Conservation (phyloP, 805 yeast genomes). For the Zygosaccharomyces lentus region DNA sequence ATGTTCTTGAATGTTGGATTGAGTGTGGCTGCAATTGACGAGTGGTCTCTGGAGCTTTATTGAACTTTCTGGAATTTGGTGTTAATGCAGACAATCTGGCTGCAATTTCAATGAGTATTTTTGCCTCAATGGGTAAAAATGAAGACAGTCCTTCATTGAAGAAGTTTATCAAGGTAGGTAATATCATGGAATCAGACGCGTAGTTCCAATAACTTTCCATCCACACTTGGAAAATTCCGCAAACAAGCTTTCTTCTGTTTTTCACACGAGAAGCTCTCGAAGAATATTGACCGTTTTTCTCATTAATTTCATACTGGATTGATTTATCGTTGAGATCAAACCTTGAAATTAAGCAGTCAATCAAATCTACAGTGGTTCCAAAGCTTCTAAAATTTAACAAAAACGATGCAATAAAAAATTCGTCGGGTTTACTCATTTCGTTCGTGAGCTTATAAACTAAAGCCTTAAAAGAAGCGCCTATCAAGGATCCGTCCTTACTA, state of each 20-base stretch:
- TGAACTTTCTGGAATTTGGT: slow-evolving; percentile 14
- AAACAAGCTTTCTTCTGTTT: slow-evolving; percentile 62
- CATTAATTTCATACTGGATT: slow-evolving; percentile 32
- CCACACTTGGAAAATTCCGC: slow-evolving; percentile 75
- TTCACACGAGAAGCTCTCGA: slow-evolving; percentile 45
- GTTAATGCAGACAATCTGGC: slow-evolving; percentile 49
- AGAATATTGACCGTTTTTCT: slow-evolving; percentile 38
- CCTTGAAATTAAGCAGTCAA: slow-evolving; percentile 62
- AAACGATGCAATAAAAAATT: slow-evolving; percentile 66
- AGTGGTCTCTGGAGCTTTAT: slow-evolving; percentile 1
- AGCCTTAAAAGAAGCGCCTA: slow-evolving; percentile 71
- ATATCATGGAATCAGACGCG: slow-evolving; percentile 50
- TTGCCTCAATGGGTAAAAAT: slow-evolving; percentile 61
- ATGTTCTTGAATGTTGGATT: slow-evolving; percentile 33
- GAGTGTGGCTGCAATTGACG: slow-evolving; percentile 55
- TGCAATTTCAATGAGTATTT: slow-evolving; percentile 56
- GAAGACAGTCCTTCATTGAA: slow-evolving; percentile 71
- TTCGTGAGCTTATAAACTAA: slow-evolving; percentile 62
- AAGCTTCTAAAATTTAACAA: slow-evolving; percentile 73
- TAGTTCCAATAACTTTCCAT: slow-evolving; percentile 85
- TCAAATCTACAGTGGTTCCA: slow-evolving; percentile 59
- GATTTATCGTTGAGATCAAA: slow-evolving; percentile 49
- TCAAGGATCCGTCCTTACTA: slow-evolving; percentile 43
- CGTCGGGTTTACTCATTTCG: slow-evolving; percentile 58
- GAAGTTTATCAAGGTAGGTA: slow-evolving; percentile 71